These are phyloP conservation scores for Primulina tabacum DNA, from an alignment of 257 asterid genomes.

Conservation along the genomic window DNA sequence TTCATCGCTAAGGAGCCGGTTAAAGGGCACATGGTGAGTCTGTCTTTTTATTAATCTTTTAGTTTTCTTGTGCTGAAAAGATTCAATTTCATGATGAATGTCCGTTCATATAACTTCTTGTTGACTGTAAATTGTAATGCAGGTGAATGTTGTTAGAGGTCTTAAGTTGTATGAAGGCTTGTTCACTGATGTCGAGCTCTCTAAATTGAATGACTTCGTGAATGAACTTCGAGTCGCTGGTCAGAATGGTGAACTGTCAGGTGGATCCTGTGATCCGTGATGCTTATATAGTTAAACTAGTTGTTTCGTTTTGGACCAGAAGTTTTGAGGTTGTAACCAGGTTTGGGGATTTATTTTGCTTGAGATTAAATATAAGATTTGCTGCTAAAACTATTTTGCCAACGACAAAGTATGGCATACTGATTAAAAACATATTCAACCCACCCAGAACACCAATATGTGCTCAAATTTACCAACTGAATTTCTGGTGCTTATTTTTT, in stretches of 20 bases:
- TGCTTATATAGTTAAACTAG: conserved; percentile 73
- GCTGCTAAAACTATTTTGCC: conserved; percentile 17
- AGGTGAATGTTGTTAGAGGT: conserved; percentile 96
- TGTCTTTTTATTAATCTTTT: conserved; percentile 14
- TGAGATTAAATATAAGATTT: conserved; percentile 28
- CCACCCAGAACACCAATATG: conserved; percentile 5
- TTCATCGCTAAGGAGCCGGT: conserved; percentile 81
- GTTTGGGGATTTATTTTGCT: conserved; percentile 59
- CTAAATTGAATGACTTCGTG: conserved; percentile 77
- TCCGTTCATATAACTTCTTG: neutral
- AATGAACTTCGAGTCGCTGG: conserved; percentile 90
- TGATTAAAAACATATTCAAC: neutral
- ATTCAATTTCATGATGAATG: neutral
- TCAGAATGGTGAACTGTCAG: conserved; percentile 96
- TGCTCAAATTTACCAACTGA: neutral
- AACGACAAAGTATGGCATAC: conserved; percentile 6
- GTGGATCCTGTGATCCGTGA: conserved; percentile 90
- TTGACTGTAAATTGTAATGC: conserved; percentile 21
- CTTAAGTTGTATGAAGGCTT: conserved; percentile 83
- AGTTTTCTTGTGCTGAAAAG: neutral
- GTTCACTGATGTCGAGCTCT: conserved; percentile 68
- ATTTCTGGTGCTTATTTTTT: neutral
- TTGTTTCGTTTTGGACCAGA: conserved; percentile 76
- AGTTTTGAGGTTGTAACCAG: conserved; percentile 70
- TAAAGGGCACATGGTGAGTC: conserved; percentile 86